phyloP scores from a whole-genome alignment of 495 filamentous ascomycete genomes.

The Bombardia bombarda region DNA sequence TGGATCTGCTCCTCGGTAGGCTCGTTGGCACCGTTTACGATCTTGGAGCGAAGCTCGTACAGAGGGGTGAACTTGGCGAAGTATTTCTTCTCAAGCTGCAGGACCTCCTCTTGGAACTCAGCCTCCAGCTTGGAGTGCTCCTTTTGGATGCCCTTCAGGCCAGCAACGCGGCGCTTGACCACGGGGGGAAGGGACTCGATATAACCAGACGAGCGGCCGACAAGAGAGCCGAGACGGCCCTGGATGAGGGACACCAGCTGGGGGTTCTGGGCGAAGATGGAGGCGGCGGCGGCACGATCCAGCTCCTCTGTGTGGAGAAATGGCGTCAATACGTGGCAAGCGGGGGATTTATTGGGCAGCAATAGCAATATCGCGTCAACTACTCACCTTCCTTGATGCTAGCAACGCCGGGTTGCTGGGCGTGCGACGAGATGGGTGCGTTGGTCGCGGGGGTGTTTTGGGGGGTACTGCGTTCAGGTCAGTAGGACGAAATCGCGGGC shows the following conservation, averaged over 20 bases:
- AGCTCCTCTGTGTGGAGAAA: constrained; percentile 62
- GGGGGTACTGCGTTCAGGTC: constrained; percentile 58
- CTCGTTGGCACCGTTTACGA: constrained; percentile 82
- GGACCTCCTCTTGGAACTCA: constrained; percentile 94
- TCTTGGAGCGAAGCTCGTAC: constrained; percentile 88
- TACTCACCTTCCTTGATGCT: constrained; percentile 94
- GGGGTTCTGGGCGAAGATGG: constrained; percentile 89
- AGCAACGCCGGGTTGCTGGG: constrained; percentile 85
- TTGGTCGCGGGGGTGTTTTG: constrained; percentile 92
- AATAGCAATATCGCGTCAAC: neutral
- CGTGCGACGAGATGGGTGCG: constrained; percentile 96
- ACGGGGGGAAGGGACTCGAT: constrained; percentile 85
- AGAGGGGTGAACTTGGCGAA: constrained; percentile 97
- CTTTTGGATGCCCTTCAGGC: constrained; percentile 96
- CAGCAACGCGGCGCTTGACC: constrained; percentile 88
- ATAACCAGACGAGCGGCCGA: constrained; percentile 94
- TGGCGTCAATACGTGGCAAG: neutral
- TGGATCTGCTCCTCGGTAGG: constrained; percentile 79
- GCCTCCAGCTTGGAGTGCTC: constrained; percentile 97
- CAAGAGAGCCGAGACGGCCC: constrained; percentile 84
- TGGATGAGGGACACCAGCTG: constrained; percentile 93
- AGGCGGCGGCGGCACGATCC: constrained; percentile 77
- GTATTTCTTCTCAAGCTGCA: constrained; percentile 98
- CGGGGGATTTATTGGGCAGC: constrained; percentile 14
- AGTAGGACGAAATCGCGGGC: no score